Percentiles rank a stretch among this genome's conserved stretches.
Evolutionary conservation across 305 asterid species (phyloP).

Genomic region (Solanum chacoense): DNA sequence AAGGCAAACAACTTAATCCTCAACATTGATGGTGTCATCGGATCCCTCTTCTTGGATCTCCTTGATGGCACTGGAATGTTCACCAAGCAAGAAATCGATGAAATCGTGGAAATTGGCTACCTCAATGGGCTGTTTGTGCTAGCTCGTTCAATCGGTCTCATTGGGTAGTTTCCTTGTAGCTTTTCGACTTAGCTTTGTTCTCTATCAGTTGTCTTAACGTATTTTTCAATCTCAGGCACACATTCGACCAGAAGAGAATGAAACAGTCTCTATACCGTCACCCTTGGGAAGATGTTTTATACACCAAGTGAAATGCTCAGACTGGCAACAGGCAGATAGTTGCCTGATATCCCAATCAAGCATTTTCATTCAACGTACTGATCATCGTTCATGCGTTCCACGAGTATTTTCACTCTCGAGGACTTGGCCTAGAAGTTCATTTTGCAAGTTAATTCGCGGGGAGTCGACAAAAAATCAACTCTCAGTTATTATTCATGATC

Average conservation of each 20-base stretch:
- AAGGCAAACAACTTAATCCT: background rate
- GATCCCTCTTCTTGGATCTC: background rate
- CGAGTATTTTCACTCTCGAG: background rate
- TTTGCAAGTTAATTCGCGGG: background rate
- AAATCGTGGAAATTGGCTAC: background rate
- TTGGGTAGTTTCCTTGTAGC: constrained; percentile 31
- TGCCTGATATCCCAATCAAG: background rate
- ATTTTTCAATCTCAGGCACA: constrained; percentile 34
- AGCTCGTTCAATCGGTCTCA: constrained; percentile 42
- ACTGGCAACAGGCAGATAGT: background rate
- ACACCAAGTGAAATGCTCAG: constrained; percentile 45
- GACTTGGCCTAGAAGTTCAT: background rate
- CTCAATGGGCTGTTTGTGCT: background rate
- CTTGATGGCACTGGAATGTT: background rate
- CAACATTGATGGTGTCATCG: background rate
- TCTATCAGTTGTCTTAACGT: background rate
- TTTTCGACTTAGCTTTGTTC: background rate
- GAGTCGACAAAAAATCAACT: background rate
- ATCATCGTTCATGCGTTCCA: background rate
- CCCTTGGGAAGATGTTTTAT: constrained; percentile 80
- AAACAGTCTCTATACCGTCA: constrained; percentile 75
- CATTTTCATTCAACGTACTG: background rate
- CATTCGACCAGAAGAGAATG: constrained; percentile 66
- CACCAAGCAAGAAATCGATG: background rate
- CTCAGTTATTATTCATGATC: background rate